Evolutionary conservation across 371 early-diverging fungal genomes (phyloP).

Genomic region (Rhizopus microsporus): DNA sequence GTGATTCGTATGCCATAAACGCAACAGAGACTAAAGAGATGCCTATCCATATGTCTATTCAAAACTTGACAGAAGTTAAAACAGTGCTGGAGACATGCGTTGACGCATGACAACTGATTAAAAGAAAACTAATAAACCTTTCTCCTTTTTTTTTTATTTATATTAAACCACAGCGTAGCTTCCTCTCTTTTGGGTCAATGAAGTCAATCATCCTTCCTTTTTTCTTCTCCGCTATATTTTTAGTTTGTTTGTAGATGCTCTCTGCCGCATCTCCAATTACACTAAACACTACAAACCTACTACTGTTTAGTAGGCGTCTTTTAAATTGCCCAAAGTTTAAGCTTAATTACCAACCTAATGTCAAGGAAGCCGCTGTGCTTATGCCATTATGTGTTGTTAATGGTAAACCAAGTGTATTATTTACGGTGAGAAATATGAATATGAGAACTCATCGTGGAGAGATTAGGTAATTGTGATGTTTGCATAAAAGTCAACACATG

Average conservation of each 20-base stretch:
- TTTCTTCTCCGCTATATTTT: too few species aligned
- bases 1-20: too few species aligned
- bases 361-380: constrained; percentile 49
- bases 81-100: too few species aligned
- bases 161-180: too few species aligned
- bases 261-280: constrained; percentile 18
- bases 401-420: constrained; percentile 70
- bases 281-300: constrained; percentile 33
- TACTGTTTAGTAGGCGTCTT: constrained; percentile 37
- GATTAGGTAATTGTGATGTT: constrained; percentile 51
- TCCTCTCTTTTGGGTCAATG: too few species aligned
- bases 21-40: too few species aligned
- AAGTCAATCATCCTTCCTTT: too few species aligned
- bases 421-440: constrained; percentile 74
- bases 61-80: too few species aligned
- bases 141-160: too few species aligned
- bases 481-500: background rate
- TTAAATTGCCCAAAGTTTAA: constrained; percentile 41
- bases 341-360: constrained; percentile 32
- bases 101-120: too few species aligned
- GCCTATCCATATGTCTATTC: too few species aligned
- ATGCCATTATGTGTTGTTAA: constrained; percentile 69
- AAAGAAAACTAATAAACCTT: too few species aligned
- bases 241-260: constrained; percentile 6
- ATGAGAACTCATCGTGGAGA: constrained; percentile 82